A percentile compares a stretch with the other conserved stretches of the same genome.
Conservation (phyloP, 1,284 basidiomycete species). For the Rhodotorula sp. region DNA sequence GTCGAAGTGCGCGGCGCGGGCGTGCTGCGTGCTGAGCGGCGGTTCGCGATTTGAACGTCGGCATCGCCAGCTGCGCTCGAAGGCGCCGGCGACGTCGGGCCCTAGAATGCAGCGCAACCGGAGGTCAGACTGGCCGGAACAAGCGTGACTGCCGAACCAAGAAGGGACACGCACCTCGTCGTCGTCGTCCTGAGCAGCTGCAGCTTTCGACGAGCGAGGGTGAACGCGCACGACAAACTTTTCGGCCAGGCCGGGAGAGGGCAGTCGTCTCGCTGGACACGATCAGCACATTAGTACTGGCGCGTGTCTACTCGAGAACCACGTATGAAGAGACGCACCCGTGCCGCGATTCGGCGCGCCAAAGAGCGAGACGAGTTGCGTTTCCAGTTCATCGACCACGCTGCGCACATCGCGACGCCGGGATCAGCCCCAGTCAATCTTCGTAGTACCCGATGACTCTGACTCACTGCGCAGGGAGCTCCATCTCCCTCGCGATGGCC, state of each 20-base stretch:
- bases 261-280: not conserved
- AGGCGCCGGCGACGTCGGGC: too few relatives aligned
- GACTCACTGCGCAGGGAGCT: conserved; percentile 7
- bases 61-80: too few relatives aligned
- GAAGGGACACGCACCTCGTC: not conserved
- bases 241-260: not conserved
- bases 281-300: not conserved
- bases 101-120: too few relatives aligned
- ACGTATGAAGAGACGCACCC: not conserved
- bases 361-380: conserved; percentile 16
- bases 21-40: too few relatives aligned
- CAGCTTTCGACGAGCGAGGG: not conserved
- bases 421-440: too few relatives aligned
- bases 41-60: too few relatives aligned
- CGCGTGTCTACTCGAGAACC: not conserved
- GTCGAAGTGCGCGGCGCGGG: too few relatives aligned
- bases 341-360: not conserved
- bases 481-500: conserved; percentile 6
- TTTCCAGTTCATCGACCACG: conserved; percentile 16
- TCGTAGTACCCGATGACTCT: too few relatives aligned
- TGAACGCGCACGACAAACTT: not conserved
- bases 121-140: too few relatives aligned
- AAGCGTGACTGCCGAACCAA: too few relatives aligned
- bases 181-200: not conserved
- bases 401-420: not conserved